phyloP scores from a whole-genome alignment of 2,329 filamentous ascomycete genomes.

The Alternaria alternata region DNA sequence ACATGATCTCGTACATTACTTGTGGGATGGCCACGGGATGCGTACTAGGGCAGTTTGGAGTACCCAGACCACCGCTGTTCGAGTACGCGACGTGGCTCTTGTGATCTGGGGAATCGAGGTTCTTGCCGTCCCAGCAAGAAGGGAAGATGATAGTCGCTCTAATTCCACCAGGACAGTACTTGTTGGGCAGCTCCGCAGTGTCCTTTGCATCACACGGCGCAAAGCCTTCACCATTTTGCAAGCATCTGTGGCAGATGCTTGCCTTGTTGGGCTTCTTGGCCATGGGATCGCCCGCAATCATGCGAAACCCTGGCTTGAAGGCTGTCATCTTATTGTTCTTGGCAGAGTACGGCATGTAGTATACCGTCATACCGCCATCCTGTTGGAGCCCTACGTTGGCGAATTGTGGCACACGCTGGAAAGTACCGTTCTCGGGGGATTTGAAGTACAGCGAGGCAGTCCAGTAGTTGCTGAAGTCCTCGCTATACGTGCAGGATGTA shows the following conservation, averaged over 20 bases:
- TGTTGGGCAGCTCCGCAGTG: slow-evolving; percentile 61
- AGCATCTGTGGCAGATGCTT: slow-evolving; percentile 46
- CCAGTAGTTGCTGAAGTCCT: slow-evolving; percentile 46
- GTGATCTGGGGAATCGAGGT: slow-evolving; percentile 63
- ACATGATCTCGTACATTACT: slow-evolving; percentile 58
- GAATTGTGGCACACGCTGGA: slow-evolving; percentile 42
- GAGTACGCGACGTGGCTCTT: slow-evolving; percentile 72
- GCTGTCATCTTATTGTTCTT: slow-evolving; percentile 53
- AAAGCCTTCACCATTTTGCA: slow-evolving; percentile 29
- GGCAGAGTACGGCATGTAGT: slow-evolving; percentile 79
- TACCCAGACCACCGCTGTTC: slow-evolving; percentile 35
- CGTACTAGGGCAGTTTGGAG: slow-evolving; percentile 57
- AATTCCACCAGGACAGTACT: slow-evolving; percentile 78
- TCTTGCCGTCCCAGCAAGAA: slow-evolving; percentile 73
- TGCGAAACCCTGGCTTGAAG: slow-evolving; percentile 36
- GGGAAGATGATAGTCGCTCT: slow-evolving; percentile 75
- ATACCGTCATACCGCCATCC: slow-evolving; percentile 54
- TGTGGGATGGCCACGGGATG: slow-evolving; percentile 58
- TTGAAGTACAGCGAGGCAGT: slow-evolving; percentile 44
- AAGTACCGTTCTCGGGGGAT: slow-evolving; percentile 45
- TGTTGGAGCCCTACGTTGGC: slow-evolving; percentile 43
- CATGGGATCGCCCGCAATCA: slow-evolving; percentile 39
- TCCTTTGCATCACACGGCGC: slow-evolving; percentile 38
- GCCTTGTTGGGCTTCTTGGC: slow-evolving; percentile 27
- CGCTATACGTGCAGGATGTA: slow-evolving; percentile 42